Percentiles rank a stretch among this genome's conserved stretches.
These are phyloP conservation scores for Hymenoscyphus albidus DNA, from an alignment of 2,329 filamentous ascomycete genomes.

Conservation along the genomic window DNA sequence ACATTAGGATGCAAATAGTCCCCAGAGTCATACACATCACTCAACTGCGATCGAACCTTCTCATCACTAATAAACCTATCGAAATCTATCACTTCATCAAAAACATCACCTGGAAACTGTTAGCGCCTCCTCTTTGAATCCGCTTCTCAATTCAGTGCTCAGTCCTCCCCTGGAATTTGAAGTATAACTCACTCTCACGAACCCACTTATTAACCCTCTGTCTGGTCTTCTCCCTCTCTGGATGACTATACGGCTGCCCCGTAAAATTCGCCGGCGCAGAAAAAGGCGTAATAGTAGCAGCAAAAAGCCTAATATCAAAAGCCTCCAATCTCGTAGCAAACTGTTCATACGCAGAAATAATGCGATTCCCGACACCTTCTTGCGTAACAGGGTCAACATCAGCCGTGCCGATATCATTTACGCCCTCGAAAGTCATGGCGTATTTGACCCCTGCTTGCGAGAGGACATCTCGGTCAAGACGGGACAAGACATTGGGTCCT, in stretches of 20 bases:
- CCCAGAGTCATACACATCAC: conserved; percentile 51
- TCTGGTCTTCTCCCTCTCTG: conserved; percentile 52
- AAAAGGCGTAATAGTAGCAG: conserved; percentile 65
- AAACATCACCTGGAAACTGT: conserved; percentile 32
- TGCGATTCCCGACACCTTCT: conserved; percentile 43
- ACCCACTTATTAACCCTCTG: conserved; percentile 60
- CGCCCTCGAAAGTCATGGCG: conserved; percentile 63
- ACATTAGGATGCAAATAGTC: conserved; percentile 63
- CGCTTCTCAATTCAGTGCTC: not conserved
- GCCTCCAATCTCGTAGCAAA: conserved; percentile 53
- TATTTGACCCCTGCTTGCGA: conserved; percentile 54
- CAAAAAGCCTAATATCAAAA: conserved; percentile 54
- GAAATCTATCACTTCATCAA: conserved; percentile 62
- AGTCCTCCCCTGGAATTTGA: too few relatives aligned
- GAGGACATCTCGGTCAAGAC: conserved; percentile 62
- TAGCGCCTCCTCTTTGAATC: not conserved
- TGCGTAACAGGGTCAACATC: conserved; percentile 45
- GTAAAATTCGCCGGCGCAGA: conserved; percentile 37
- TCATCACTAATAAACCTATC: conserved; percentile 53
- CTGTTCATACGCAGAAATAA: conserved; percentile 56
- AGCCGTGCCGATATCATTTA: conserved; percentile 62
- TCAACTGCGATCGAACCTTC: conserved; percentile 45
- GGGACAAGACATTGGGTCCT: conserved; percentile 56
- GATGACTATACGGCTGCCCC: conserved; percentile 50
- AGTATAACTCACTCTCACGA: conserved; percentile 42